Conservation (phyloP, 1,284 basidiomycete genomes). For the Pisolithus thermaeus region DNA sequence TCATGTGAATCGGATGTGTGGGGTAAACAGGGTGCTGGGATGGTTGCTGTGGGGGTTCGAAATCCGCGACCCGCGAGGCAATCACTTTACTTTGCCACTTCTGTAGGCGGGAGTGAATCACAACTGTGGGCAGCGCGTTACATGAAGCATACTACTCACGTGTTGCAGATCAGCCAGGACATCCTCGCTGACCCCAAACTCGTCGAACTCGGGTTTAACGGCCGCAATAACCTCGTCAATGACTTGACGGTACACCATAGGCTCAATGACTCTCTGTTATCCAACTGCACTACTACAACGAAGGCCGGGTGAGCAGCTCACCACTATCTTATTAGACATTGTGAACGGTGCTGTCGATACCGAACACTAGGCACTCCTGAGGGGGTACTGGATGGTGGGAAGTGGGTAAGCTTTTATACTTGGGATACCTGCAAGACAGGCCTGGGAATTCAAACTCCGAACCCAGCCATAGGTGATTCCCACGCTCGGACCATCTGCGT, state of each 20-base stretch:
- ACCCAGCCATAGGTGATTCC: conserved; percentile 29
- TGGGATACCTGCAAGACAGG: conserved; percentile 36
- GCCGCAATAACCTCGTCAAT: conserved; percentile 93
- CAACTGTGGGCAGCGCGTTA: background rate
- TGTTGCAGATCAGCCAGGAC: conserved; percentile 84
- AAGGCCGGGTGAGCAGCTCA: conserved; percentile 68
- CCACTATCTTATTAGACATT: conserved; percentile 90
- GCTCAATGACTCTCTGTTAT: conserved; percentile 70
- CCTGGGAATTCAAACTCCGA: conserved; percentile 37
- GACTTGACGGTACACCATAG: conserved; percentile 84
- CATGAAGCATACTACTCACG: conserved; percentile 46
- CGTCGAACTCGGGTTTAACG: conserved; percentile 94
- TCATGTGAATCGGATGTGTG: conserved; percentile 48
- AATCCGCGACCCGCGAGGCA: conserved; percentile 90
- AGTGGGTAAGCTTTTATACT: conserved; percentile 44
- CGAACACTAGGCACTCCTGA: conserved; percentile 30
- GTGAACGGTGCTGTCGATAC: conserved; percentile 28
- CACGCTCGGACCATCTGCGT: conserved; percentile 42
- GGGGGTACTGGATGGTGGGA: conserved; percentile 30
- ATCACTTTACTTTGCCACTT: conserved; percentile 95
- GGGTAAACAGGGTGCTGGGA: conserved; percentile 45
- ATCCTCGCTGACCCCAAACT: conserved; percentile 91
- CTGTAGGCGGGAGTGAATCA: conserved; percentile 34
- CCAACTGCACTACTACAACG: conserved; percentile 49
- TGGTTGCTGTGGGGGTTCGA: conserved; percentile 52